Evolutionary conservation across 106 monocot genomes (phyloP), one percentile per base, ranked within the genome.

Genomic region (Iris macrosiphon): DNA sequence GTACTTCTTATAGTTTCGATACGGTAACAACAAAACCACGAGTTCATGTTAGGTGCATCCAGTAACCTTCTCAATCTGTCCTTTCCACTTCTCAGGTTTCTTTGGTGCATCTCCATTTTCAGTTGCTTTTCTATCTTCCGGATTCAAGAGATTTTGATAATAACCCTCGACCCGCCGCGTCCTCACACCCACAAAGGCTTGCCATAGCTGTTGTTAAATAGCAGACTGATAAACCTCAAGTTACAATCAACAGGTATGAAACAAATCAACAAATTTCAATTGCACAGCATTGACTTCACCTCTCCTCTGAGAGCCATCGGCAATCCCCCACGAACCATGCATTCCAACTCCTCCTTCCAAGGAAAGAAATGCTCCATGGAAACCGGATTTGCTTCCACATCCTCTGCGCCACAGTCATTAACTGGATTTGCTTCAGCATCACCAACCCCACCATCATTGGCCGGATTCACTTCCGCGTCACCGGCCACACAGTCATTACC

Each of bases 221-320:
- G 13, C 60, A 49, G 27, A 55, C 8, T 4, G 40, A 42, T 35
- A 12, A 64, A 19, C 3, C 15, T 31, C 45, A 32, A 47, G 12
- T 41, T 32, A 31, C 16, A 39, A 62, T 6, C 32, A 40, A 1
- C 17, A 37, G 32, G 60, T 38, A 47, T 18, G 22, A 23, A 59
- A 52, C 17, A 10, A 66, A 29, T 0, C 17, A 18, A 18, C 48
- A 37, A 11, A 55, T 23, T 30, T 44, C 32, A 31, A 33, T 37
- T 38, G 30, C 40, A 58, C 13, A 23, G 17, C 37, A 57, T 0
- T 64, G 33, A 28, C 23, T 48, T 22, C 63, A 96, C 96, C 96
- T 96, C 89, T 82, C 90, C 96, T 72, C 96, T 79, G 16, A 96
- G 86, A 64, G 86, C 85, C 89, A 83, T 90, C 7, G 96, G 90